Conservation (phyloP, 2,329 filamentous ascomycete species). For the Intubia oerlemansii region DNA sequence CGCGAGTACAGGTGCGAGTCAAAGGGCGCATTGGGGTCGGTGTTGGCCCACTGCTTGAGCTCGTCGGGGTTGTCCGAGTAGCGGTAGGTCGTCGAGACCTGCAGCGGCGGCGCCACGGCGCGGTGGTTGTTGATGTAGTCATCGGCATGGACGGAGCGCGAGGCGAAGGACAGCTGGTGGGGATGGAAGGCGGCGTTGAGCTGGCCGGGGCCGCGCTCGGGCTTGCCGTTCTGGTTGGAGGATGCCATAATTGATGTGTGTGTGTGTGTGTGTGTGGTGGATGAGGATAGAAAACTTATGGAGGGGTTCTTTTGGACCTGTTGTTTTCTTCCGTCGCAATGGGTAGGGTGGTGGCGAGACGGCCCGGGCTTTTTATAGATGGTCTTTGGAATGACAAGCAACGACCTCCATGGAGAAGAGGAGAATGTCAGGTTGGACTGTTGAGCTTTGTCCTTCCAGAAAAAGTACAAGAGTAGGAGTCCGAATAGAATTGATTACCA, state of each 20-base stretch:
- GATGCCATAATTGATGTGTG: no score
- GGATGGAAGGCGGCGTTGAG: constrained; percentile 13
- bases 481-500: no score
- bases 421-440: no score
- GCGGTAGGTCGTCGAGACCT: constrained; percentile 80
- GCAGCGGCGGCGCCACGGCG: constrained; percentile 74
- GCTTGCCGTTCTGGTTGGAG: background rate
- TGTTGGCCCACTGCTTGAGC: constrained; percentile 30
- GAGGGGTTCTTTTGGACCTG: no score
- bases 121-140: constrained; percentile 51
- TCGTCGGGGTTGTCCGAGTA: constrained; percentile 51
- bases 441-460: no score
- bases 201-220: constrained; percentile 1
- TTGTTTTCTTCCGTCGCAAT: background rate
- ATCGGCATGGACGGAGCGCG: constrained; percentile 63
- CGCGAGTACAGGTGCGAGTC: constrained; percentile 72
- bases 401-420: no score
- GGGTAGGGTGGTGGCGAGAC: background rate
- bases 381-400: no score
- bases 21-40: constrained; percentile 27
- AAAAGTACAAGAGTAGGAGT: no score
- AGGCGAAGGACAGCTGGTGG: constrained; percentile 33
- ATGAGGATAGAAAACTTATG: no score
- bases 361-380: no score
- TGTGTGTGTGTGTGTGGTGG: background rate